Conservation (phyloP, 257 asterid genomes). For the Coffea canephora region DNA sequence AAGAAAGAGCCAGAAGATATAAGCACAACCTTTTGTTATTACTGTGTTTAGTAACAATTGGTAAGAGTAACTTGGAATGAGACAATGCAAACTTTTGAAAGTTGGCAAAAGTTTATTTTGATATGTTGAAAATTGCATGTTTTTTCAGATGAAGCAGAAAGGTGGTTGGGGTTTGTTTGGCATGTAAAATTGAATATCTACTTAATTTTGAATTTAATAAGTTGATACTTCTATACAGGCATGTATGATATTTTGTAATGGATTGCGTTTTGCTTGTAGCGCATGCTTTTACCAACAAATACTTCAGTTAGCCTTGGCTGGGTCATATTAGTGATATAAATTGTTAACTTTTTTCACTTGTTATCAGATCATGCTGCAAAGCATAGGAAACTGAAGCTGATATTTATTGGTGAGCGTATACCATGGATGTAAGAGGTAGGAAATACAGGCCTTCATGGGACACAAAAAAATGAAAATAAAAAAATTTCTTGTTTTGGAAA, state of each 20-base stretch:
- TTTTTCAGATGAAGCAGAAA: no score
- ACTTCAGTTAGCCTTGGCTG: background rate
- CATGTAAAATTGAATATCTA: background rate
- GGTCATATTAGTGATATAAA: background rate
- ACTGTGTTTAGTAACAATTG: background rate
- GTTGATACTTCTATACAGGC: background rate
- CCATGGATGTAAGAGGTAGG: slow-evolving; percentile 61
- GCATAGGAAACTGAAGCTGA: slow-evolving; percentile 25
- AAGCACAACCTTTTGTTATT: background rate
- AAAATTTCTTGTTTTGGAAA: slow-evolving; percentile 38
- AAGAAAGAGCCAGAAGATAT: background rate
- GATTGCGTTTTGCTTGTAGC: no score
- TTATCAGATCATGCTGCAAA: slow-evolving; percentile 46
- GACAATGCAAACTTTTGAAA: background rate
- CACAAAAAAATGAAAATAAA: slow-evolving; percentile 37
- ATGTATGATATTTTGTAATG: background rate
- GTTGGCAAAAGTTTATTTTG: no score
- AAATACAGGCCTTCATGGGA: slow-evolving; percentile 68
- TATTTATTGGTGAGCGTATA: slow-evolving; percentile 27
- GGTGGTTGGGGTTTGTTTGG: background rate
- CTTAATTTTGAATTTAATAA: background rate
- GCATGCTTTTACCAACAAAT: no score
- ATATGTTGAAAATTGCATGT: no score
- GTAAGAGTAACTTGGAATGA: background rate
- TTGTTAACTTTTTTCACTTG: slow-evolving; percentile 11